Base-by-base conservation (phyloP, 192 early-diverging fungal genomes). In the Umbelopsis isabellina region DNA sequence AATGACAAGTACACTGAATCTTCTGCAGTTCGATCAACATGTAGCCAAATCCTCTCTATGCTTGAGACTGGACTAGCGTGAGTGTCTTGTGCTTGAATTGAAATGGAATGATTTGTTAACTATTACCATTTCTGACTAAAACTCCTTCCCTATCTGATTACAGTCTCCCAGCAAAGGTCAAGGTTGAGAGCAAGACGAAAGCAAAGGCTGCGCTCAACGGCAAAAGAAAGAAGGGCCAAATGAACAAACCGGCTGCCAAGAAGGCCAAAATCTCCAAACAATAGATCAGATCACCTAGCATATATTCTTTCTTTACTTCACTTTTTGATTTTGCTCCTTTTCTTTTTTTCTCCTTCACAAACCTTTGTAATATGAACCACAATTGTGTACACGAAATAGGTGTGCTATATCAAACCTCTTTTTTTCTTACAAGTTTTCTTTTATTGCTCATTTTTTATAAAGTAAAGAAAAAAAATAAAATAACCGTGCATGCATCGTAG, bases 21-120 rank as follows among this genome's bases (percentile, higher is more conserved):
- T 30, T 71, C 76, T 46, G 80, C 80, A 25, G 61, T 81, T 27
- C 76, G 80, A 23, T 69, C 55, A n/a, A n/a, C 74, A 49, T 73
- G 71, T 23, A 75, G 76, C 22, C 80, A 81, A 49, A 53, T 81
- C 65, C 49, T 81, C 66, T 68, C 30, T 18, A 49, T 81, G 73
- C 76, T 81, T 67, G 79, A 68, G 12, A 77, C 72, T 33, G 79
- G 77, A 16, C 74, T 81, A 65, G 77, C 75, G 73, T 64, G 71
- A 68, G 69, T 70, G n/a, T 72, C 58, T 2, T 58, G 58, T 74
- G 69, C 74, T 49, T 46, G 35, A 22, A 9, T 23, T 49, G 65
- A 20, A 6, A 25, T 33, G 2, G 20, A 22, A 46, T 10, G n/a
- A 41, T 66, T 44, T 44, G 12, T 66, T 16, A 51, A 25, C 8